Percentiles rank a stretch among this genome's conserved stretches.
phyloP scores from a whole-genome alignment of 108 stramenopile genomes.

The Nitzschia sp. region DNA sequence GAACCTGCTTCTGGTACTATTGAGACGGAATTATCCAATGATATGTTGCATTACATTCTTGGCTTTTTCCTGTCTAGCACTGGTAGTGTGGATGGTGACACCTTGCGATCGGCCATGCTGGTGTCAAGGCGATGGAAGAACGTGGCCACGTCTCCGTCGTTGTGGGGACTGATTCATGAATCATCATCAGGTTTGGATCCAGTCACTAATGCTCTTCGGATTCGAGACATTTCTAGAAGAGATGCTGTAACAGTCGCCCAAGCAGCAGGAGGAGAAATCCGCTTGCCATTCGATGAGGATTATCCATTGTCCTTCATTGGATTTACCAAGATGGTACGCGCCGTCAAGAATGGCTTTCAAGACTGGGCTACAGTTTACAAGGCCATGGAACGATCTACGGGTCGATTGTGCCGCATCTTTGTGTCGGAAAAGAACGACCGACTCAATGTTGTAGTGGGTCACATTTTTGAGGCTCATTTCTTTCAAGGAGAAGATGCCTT shows the following conservation, averaged over 20 bases:
- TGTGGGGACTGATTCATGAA: slow-evolving; percentile 27
- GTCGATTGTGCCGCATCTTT: neutral
- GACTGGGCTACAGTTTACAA: neutral
- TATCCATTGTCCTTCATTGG: slow-evolving; percentile 24
- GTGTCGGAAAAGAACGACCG: neutral
- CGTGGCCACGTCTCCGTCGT: slow-evolving; percentile 11
- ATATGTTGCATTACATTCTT: slow-evolving; percentile 29
- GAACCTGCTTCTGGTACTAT: too few species aligned
- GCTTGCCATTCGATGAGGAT: too few species aligned
- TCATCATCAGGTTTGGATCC: neutral
- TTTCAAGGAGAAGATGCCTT: slow-evolving; percentile 1
- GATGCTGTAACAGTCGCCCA: too few species aligned
- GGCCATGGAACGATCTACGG: neutral
- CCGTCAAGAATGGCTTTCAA: neutral
- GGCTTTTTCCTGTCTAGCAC: slow-evolving; percentile 27
- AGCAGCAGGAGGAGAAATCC: neutral
- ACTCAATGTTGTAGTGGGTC: neutral
- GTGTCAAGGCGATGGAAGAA: slow-evolving; percentile 36
- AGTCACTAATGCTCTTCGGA: too few species aligned
- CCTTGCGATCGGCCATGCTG: slow-evolving; percentile 15
- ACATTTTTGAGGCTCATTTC: slow-evolving; percentile 7
- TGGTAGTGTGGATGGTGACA: slow-evolving; percentile 26
- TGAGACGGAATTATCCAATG: slow-evolving; percentile 23
- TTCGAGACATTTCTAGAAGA: too few species aligned
- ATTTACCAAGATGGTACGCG: slow-evolving; percentile 10